Evolutionary conservation across 2,329 filamentous ascomycete genomes (phyloP), one percentile per base, ranked within the genome.

Genomic region (Akanthomyces muscarius): DNA sequence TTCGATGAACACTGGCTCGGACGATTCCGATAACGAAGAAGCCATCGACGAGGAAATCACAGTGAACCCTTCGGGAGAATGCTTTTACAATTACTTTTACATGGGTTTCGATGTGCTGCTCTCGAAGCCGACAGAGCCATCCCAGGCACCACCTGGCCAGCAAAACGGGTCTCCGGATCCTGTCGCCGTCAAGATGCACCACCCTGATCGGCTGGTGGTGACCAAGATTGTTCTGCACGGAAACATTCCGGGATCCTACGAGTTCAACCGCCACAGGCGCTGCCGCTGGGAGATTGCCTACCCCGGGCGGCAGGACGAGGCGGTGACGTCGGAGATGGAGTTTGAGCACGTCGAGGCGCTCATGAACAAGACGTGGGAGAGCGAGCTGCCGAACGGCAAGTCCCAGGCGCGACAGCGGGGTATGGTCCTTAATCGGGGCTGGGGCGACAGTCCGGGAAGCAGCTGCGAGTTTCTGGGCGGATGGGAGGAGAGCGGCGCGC

Each of bases 81-180:
- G 89, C 67, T 99, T 98, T 73, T 97, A 95, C 77, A 98, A 98
- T 74, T 99, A 99, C 74, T 99, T 97, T 72, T 89, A 94, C 67
- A 88, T 97, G 66, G 95, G 95, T 1, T 96, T 99, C 71, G 95
- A 99, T 74, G 85, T 97, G 11, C 82, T 98, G 5, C 85, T 99
- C n/a, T 96, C 94, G 0, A 86, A 87, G 36, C 89, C 91, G 0
- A 86, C 85, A 0, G 73, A 82, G 5, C 81, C 89, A 4, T 90
- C 89, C 0, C 84, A 84, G 25, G 79, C 80, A 7, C 87, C 89
- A 0, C 89, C 88, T 14, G 77, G 67, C 65, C 14, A 57, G 61
- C 23, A 50, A 59, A 65, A 69, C 10, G 69, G 69, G 25, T 69
- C 68, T 3, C 65, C 64, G 0, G 69, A 69, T 23, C 8, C 41